Conservation (phyloP, 2,329 filamentous ascomycete species). For the Claviceps humidiphila region DNA sequence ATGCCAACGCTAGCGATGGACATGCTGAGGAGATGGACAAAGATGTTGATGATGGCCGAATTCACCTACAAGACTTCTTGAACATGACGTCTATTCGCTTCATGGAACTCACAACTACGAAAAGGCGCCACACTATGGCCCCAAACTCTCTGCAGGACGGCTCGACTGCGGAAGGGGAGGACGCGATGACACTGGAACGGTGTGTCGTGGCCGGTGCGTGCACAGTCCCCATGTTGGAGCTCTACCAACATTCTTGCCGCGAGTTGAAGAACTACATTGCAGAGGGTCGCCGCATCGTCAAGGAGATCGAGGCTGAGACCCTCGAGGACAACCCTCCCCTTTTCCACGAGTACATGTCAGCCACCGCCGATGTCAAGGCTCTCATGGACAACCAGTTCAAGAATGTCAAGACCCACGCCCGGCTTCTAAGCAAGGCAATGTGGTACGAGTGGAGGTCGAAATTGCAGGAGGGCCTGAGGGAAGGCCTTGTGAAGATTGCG, state of each 20-base stretch:
- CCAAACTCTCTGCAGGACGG: constrained; percentile 35
- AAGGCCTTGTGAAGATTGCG: constrained; percentile 62
- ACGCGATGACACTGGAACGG: constrained; percentile 52
- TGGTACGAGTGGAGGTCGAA: constrained; percentile 99
- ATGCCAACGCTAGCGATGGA: constrained; percentile 26
- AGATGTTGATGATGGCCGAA: constrained; percentile 44
- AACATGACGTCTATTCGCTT: constrained; percentile 95
- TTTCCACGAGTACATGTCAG: constrained; percentile 82
- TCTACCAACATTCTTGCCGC: constrained; percentile 91
- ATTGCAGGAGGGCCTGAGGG: constrained; percentile 65
- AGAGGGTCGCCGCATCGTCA: constrained; percentile 78
- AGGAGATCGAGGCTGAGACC: constrained; percentile 80
- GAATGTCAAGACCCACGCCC: constrained; percentile 87
- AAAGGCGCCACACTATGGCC: constrained; percentile 71
- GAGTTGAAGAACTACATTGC: constrained; percentile 96
- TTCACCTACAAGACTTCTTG: constrained; percentile 83
- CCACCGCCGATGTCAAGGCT: constrained; percentile 66
- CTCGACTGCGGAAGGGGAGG: constrained; percentile 26
- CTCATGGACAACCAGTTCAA: constrained; percentile 96
- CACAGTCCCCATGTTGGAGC: constrained; percentile 80
- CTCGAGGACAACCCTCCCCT: constrained; percentile 81
- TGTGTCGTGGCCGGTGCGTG: constrained; percentile 83
- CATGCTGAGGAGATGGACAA: constrained; percentile 29
- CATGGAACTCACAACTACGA: constrained; percentile 96
- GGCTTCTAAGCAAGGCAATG: constrained; percentile 82